Evolutionary conservation across 495 filamentous ascomycete species (phyloP).

Genomic region (Mytilinidion resinicola): DNA sequence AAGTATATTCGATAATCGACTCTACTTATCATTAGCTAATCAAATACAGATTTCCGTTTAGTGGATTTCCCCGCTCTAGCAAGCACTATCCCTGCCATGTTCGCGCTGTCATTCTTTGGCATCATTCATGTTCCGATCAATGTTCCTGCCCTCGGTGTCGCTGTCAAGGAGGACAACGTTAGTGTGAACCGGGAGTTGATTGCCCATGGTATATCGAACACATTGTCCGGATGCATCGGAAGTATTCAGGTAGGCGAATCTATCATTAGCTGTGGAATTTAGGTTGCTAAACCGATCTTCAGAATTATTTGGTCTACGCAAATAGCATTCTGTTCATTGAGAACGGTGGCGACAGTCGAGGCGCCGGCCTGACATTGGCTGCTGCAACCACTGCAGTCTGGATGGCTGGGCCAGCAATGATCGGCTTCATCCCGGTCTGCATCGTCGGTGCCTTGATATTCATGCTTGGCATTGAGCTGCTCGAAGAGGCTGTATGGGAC

Average conservation of each 20-base stretch:
- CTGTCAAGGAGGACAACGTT: slow-evolving; percentile 82
- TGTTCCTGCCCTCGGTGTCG: slow-evolving; percentile 83
- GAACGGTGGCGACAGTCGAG: slow-evolving; percentile 76
- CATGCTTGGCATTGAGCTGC: slow-evolving; percentile 81
- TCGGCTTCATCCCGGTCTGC: slow-evolving; percentile 94
- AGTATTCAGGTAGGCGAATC: slow-evolving; percentile 65
- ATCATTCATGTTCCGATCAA: slow-evolving; percentile 97
- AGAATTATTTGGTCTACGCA: slow-evolving; percentile 94
- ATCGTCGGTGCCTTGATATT: slow-evolving; percentile 94
- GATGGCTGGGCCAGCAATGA: slow-evolving; percentile 74
- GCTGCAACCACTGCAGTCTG: slow-evolving; percentile 71
- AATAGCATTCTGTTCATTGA: slow-evolving; percentile 94
- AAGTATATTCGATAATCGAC: slow-evolving; percentile 27
- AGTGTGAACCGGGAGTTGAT: slow-evolving; percentile 88
- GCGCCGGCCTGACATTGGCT: slow-evolving; percentile 84
- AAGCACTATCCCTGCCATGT: slow-evolving; percentile 86
- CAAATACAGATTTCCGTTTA: slow-evolving; percentile 54
- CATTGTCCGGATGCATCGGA: slow-evolving; percentile 73
- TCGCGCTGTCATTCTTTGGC: slow-evolving; percentile 95
- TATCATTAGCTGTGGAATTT: not conserved
- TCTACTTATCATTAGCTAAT: slow-evolving; percentile 7
- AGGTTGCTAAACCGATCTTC: not conserved
- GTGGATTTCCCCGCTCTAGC: slow-evolving; percentile 75
- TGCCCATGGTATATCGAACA: slow-evolving; percentile 88
- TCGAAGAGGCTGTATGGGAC: slow-evolving; percentile 79